Conservation (phyloP, 495 filamentous ascomycete genomes). For the Tetracladium marchalianum region DNA sequence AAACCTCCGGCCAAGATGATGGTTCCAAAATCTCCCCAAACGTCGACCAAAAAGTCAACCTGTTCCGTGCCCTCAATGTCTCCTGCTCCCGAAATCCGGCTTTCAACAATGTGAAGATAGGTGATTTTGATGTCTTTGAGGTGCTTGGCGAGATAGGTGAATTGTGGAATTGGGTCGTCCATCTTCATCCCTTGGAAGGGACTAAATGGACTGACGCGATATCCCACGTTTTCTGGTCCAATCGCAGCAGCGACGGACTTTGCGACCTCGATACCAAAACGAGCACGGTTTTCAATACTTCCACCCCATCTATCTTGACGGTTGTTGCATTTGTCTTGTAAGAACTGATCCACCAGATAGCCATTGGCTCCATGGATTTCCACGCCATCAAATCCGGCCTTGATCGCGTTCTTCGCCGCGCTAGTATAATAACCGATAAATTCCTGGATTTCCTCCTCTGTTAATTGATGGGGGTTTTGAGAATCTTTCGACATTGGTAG, state of each 20-base stretch:
- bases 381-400: conserved; percentile 65
- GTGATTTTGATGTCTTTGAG: conserved; percentile 42
- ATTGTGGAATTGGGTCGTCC: conserved; percentile 51
- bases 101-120: conserved; percentile 55
- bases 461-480: conserved; percentile 26
- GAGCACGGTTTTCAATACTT: conserved; percentile 56
- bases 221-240: conserved; percentile 49
- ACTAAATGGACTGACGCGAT: conserved; percentile 55
- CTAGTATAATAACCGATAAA: conserved; percentile 43
- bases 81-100: conserved; percentile 23
- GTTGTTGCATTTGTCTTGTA: conserved; percentile 48
- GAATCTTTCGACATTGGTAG: conserved; percentile 23
- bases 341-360: conserved; percentile 65
- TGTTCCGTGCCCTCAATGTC: conserved; percentile 26
- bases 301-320: conserved; percentile 58
- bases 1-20: conserved; percentile 54
- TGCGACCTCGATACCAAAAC: conserved; percentile 53
- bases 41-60: conserved; percentile 40
- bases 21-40: conserved; percentile 34
- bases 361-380: conserved; percentile 67
- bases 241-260: conserved; percentile 53
- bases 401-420: conserved; percentile 51
- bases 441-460: conserved; percentile 42
- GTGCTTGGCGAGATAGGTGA: conserved; percentile 40
- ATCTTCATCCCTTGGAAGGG: conserved; percentile 59